Evolutionary conservation across 192 early-diverging fungal species (phyloP).

Genomic region (Phlyctochytrium bullatum): DNA sequence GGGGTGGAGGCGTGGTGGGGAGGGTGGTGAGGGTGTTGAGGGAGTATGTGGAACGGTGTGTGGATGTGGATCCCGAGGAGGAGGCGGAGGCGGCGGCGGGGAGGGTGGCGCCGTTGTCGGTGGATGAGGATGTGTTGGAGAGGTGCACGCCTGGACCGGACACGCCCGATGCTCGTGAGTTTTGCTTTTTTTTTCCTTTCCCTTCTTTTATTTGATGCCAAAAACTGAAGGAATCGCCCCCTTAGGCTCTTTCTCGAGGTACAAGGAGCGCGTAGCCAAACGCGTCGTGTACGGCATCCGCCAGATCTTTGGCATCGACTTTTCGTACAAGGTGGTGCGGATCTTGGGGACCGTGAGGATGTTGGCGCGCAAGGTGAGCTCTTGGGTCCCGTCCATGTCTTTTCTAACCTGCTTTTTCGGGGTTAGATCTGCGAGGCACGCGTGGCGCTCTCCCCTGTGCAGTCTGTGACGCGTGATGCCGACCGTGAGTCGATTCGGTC

Average conservation of each 20-base stretch:
- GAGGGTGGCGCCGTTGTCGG: constrained; percentile 2
- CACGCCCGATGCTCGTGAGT: constrained; percentile 26
- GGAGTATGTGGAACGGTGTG: constrained; percentile 25
- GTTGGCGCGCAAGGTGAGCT: constrained; percentile 49
- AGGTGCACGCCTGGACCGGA: constrained; percentile 23
- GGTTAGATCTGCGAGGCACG: constrained; percentile 4
- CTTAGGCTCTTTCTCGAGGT: constrained; percentile 17
- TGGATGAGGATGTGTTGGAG: constrained; percentile 28
- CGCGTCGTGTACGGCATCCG: constrained; percentile 82
- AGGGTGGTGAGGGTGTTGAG: constrained; percentile 18
- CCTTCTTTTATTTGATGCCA: neutral
- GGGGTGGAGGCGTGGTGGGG: constrained; percentile 7
- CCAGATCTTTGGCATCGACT: constrained; percentile 83
- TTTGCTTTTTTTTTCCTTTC: constrained; percentile 2
- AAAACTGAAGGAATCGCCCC: no score
- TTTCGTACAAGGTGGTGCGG: constrained; percentile 72
- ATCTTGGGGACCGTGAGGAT: constrained; percentile 46
- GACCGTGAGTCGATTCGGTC: neutral
- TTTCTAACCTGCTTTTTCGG: neutral
- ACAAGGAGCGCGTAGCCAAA: constrained; percentile 38
- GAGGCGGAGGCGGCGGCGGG: constrained; percentile 1
- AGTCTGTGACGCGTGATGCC: neutral
- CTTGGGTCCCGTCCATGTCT: neutral
- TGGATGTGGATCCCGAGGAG: constrained; percentile 27
- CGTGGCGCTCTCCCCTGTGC: neutral